phyloP scores from a whole-genome alignment of 2,329 filamentous ascomycete genomes.

The Colletotrichum sublineola region DNA sequence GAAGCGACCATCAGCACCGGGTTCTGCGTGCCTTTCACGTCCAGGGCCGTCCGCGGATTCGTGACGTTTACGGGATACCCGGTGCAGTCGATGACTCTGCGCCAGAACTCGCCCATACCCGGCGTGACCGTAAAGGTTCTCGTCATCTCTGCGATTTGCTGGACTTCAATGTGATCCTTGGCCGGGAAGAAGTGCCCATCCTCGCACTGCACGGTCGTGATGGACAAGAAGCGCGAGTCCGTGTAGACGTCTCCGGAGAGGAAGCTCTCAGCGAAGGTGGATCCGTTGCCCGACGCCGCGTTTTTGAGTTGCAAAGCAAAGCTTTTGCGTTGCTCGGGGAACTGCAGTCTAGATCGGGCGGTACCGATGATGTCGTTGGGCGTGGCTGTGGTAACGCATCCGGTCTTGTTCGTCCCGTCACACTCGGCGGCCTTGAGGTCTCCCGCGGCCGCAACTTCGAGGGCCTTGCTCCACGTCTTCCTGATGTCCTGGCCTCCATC shows the following conservation, averaged over 20 bases:
- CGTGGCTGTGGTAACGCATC: constrained; percentile 18
- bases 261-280: not conserved
- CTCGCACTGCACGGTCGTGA: constrained; percentile 32
- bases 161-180: constrained; percentile 25
- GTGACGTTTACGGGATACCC: constrained; percentile 36
- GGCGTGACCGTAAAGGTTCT: constrained; percentile 21
- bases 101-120: constrained; percentile 35
- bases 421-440: constrained; percentile 30
- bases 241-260: constrained; percentile 19
- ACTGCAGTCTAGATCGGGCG: constrained; percentile 27
- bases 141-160: constrained; percentile 30
- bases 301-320: constrained; percentile 12
- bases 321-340: not conserved
- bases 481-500: constrained; percentile 26
- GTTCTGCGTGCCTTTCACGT: constrained; percentile 23
- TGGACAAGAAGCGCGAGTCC: constrained; percentile 9
- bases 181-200: constrained; percentile 38
- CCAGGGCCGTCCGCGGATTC: constrained; percentile 27
- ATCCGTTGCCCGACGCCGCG: constrained; percentile 23
- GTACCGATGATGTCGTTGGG: constrained; percentile 25
- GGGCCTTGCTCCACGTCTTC: constrained; percentile 23
- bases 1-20: constrained; percentile 32
- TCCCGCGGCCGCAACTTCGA: constrained; percentile 24
- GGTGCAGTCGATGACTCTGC: constrained; percentile 34
- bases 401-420: constrained; percentile 29